A percentile compares a stretch with the other conserved stretches of the same genome.
Conservation (phyloP, 495 filamentous ascomycete species). For the Cercophora newfieldiana region DNA sequence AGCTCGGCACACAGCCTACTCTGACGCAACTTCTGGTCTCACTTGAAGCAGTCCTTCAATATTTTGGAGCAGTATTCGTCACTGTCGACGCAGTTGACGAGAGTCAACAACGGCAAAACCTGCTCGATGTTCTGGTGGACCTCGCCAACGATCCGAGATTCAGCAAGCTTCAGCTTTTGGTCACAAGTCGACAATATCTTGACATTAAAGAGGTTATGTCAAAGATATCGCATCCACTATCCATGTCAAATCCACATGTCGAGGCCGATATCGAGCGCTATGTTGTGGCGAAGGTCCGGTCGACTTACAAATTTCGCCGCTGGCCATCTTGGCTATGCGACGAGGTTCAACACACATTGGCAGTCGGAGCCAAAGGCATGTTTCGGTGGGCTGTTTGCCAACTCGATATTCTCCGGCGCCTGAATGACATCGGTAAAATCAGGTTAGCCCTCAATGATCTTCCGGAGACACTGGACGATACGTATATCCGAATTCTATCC, state of each 20-base stretch:
- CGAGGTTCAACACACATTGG: background rate
- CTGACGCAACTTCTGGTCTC: background rate
- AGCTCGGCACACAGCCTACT: constrained; percentile 3
- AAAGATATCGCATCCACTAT: background rate
- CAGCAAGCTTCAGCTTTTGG: background rate
- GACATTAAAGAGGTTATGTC: constrained; percentile 9
- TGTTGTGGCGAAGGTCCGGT: background rate
- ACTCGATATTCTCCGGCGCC: constrained; percentile 39
- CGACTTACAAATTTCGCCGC: background rate
- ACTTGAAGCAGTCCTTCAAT: background rate
- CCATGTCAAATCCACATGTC: background rate
- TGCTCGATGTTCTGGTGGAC: background rate
- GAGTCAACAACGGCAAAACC: background rate
- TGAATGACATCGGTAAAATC: constrained; percentile 20
- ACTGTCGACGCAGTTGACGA: constrained; percentile 1
- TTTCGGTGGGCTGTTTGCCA: constrained; percentile 51
- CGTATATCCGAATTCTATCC: constrained; percentile 41
- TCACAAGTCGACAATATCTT: constrained; percentile 2
- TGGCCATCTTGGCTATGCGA: background rate
- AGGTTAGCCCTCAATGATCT: constrained; percentile 32
- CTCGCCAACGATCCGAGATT: background rate
- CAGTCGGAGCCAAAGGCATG: constrained; percentile 36
- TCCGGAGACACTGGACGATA: constrained; percentile 42
- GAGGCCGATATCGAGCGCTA: background rate
- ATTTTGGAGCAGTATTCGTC: background rate